Evolutionary conservation across 139 green algal species (phyloP).

Genomic region (Pseudopediastrum boryanum): DNA sequence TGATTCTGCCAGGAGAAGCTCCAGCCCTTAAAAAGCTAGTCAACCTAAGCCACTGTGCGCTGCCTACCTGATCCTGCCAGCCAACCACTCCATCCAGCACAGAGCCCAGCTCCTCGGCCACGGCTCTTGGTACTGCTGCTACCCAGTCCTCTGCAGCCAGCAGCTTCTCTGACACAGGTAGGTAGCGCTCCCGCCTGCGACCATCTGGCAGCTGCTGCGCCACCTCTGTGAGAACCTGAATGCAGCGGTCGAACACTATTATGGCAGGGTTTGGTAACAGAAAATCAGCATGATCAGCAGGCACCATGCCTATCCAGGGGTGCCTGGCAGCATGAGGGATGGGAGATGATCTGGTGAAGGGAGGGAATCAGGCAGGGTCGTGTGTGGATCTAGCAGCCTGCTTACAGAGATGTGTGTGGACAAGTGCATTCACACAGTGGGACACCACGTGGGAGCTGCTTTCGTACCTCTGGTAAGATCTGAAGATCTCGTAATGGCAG

Average conservation of each 20-base stretch:
- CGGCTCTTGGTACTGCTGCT: constrained; percentile 25
- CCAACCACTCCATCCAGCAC: constrained; percentile 18
- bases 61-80: constrained; percentile 20
- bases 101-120: constrained; percentile 28
- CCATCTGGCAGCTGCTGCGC: constrained; percentile 30
- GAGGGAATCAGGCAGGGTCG: too few relatives aligned
- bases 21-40: not conserved
- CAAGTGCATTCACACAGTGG: too few relatives aligned
- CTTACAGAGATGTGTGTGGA: too few relatives aligned
- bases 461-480: too few relatives aligned
- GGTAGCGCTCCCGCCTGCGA: constrained; percentile 14
- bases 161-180: constrained; percentile 35
- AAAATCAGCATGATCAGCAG: too few relatives aligned
- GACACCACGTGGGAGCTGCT: too few relatives aligned
- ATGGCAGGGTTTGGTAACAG: too few relatives aligned
- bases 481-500: too few relatives aligned
- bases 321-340: too few relatives aligned
- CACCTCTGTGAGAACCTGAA: constrained; percentile 30
- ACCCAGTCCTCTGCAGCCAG: constrained; percentile 19
- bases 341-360: too few relatives aligned
- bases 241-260: not conserved
- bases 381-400: too few relatives aligned
- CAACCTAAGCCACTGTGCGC: not conserved
- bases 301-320: too few relatives aligned
- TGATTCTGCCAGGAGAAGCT: not conserved